These are phyloP conservation scores for Lentinula lateritia DNA, from an alignment of 768 basidiomycete species.

Conservation along the genomic window DNA sequence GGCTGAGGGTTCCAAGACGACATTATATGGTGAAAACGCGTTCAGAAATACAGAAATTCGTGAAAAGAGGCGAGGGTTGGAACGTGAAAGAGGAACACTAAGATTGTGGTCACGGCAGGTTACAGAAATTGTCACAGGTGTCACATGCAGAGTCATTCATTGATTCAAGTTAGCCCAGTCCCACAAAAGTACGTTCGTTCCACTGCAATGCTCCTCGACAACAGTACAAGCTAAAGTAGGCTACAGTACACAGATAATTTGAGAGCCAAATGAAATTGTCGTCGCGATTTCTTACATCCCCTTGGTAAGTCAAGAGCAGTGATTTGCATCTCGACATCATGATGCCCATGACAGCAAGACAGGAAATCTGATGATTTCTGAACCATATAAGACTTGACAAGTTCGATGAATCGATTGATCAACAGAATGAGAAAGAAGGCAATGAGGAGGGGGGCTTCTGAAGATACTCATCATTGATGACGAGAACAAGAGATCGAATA, in stretches of 20 bases:
- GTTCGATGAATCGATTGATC: background rate
- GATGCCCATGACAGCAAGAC: background rate
- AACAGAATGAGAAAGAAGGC: background rate
- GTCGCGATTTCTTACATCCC: too few species aligned
- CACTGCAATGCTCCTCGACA: too few species aligned
- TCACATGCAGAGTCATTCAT: background rate
- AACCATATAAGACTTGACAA: background rate
- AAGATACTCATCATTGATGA: too few species aligned
- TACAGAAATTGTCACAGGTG: background rate
- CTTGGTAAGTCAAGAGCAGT: too few species aligned
- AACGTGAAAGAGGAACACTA: constrained; percentile 16
- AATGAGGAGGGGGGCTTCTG: too few species aligned
- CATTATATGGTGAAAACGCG: constrained; percentile 45
- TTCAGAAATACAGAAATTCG: constrained; percentile 20
- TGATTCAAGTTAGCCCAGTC: too few species aligned
- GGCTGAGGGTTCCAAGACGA: constrained; percentile 81
- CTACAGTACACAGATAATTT: too few species aligned
- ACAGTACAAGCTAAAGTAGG: too few species aligned
- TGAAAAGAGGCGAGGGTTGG: constrained; percentile 16
- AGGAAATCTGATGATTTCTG: background rate
- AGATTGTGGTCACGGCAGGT: background rate
- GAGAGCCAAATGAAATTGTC: too few species aligned
- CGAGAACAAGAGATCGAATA: too few species aligned
- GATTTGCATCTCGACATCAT: background rate
- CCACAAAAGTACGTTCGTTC: too few species aligned